These are phyloP conservation scores for Diaporthe helianthi DNA, from an alignment of 2,329 filamentous ascomycete species.

Conservation along the genomic window DNA sequence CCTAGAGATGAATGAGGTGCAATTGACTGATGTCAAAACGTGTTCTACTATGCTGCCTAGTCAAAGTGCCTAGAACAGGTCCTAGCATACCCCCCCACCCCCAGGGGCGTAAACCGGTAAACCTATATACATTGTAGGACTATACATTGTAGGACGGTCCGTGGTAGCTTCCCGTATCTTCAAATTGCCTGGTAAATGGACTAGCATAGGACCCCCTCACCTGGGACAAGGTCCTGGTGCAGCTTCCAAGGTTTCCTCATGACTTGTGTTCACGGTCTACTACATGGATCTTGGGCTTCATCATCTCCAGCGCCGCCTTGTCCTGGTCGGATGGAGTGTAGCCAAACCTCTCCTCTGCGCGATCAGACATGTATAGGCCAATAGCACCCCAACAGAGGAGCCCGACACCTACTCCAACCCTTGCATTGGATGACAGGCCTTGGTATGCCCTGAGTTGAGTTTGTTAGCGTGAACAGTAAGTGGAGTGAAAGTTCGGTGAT, in stretches of 20 bases:
- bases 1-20: neutral
- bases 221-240: no score
- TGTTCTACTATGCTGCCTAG: neutral
- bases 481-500: neutral
- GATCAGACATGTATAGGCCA: slow-evolving; percentile 77
- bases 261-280: slow-evolving; percentile 57
- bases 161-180: neutral
- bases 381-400: slow-evolving; percentile 78
- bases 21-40: neutral
- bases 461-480: slow-evolving; percentile 9
- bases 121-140: neutral
- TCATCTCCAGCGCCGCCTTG: slow-evolving; percentile 67
- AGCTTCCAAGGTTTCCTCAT: slow-evolving; percentile 19
- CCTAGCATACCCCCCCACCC: neutral
- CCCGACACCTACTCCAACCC: slow-evolving; percentile 74
- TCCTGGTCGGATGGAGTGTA: slow-evolving; percentile 77
- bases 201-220: no score
- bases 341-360: slow-evolving; percentile 75
- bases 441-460: slow-evolving; percentile 66
- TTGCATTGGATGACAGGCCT: slow-evolving; percentile 73
- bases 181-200: no score
- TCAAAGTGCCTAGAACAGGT: neutral
- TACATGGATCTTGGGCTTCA: slow-evolving; percentile 67
- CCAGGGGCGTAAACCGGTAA: neutral
- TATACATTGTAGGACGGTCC: neutral